These are phyloP conservation scores for Daldinia eschscholtzii DNA, from an alignment of 2,329 filamentous ascomycete genomes.

Conservation along the genomic window DNA sequence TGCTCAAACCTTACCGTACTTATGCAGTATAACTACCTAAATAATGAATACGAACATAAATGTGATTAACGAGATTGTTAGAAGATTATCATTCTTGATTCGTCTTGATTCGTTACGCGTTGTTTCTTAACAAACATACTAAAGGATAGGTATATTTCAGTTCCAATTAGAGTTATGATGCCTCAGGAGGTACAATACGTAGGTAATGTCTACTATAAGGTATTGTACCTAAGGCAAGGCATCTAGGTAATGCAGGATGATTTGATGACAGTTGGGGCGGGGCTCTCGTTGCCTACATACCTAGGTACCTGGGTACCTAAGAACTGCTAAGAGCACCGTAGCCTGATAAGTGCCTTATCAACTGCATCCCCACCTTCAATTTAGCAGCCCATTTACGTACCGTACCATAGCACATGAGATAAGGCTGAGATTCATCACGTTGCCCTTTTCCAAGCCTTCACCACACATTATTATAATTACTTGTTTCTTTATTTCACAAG, in stretches of 20 bases:
- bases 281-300: conserved; percentile 33
- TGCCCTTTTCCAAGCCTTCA: background rate
- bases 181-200: too few species aligned
- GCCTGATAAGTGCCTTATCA: conserved; percentile 34
- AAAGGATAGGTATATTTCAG: too few species aligned
- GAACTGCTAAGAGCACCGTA: background rate
- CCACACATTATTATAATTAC: background rate
- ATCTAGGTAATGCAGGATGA: background rate
- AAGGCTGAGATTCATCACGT: conserved; percentile 4
- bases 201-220: too few species aligned
- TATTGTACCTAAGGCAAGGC: too few species aligned
- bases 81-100: too few species aligned
- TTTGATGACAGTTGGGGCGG: conserved; percentile 19
- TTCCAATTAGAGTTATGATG: too few species aligned
- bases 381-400: background rate
- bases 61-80: background rate
- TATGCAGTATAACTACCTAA: background rate
- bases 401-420: background rate
- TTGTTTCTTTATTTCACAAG: background rate
- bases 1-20: background rate
- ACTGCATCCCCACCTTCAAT: conserved; percentile 19
- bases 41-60: too few species aligned
- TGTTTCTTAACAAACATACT: too few species aligned
- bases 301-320: too few species aligned
- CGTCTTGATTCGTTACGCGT: too few species aligned